Conservation (phyloP, 2,329 filamentous ascomycete species). For the Aureobasidium namibiae region DNA sequence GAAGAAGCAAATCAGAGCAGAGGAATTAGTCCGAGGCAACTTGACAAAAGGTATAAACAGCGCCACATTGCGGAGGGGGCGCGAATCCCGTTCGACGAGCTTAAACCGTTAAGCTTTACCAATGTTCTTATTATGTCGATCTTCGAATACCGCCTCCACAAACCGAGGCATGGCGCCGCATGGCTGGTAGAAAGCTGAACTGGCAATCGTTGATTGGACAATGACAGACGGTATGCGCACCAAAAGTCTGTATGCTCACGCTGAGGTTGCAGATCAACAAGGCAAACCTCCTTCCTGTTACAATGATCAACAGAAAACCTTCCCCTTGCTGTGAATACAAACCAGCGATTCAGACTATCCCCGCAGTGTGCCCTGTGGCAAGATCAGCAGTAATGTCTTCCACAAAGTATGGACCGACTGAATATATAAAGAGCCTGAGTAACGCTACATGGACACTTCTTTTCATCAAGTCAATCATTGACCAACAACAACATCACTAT, state of each 20-base stretch:
- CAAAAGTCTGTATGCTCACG: background rate
- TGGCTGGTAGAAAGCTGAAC: background rate
- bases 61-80: constrained; percentile 9
- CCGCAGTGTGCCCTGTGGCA: background rate
- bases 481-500: constrained; percentile 15
- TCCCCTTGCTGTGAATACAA: background rate
- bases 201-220: background rate
- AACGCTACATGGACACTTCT: background rate
- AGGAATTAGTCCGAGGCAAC: constrained; percentile 1
- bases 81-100: background rate
- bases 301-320: background rate
- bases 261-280: background rate
- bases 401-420: background rate
- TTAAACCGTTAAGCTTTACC: constrained; percentile 4
- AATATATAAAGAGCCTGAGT: background rate
- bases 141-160: background rate
- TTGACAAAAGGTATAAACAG: background rate
- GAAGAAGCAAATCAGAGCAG: background rate
- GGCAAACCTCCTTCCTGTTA: background rate
- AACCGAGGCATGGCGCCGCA: constrained; percentile 9
- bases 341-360: background rate
- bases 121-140: background rate
- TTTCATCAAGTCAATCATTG: background rate
- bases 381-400: background rate
- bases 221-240: background rate